These are phyloP conservation scores for Calonectria pseudoreteaudii DNA, from an alignment of 2,329 filamentous ascomycete species.

Conservation along the genomic window DNA sequence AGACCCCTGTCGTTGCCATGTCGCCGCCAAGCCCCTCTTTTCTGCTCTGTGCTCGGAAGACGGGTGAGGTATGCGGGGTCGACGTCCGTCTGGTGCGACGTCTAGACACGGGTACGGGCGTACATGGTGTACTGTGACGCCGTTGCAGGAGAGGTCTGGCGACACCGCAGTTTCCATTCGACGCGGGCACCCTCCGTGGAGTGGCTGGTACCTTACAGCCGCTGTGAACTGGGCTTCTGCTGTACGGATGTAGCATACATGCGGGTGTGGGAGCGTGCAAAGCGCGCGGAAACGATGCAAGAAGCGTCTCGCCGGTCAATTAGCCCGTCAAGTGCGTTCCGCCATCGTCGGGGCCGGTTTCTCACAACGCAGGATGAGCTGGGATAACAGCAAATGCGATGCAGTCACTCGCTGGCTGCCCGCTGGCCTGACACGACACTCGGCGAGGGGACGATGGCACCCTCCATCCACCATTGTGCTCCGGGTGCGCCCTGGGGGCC, in stretches of 20 bases:
- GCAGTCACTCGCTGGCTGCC: constrained; percentile 28
- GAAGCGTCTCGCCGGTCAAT: background rate
- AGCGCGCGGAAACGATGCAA: constrained; percentile 13
- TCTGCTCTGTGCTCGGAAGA: constrained; percentile 29
- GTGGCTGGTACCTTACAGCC: constrained; percentile 42
- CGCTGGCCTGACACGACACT: constrained; percentile 28
- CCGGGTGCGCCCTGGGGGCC: constrained; percentile 6
- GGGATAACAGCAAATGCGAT: constrained; percentile 29
- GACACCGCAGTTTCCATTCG: constrained; percentile 31
- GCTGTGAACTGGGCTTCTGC: constrained; percentile 2
- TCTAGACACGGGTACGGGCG: constrained; percentile 27
- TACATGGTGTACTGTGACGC: constrained; percentile 30
- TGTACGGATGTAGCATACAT: background rate
- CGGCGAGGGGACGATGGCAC: constrained; percentile 21
- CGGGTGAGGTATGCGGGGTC: constrained; percentile 37
- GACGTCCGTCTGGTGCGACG: constrained; percentile 36
- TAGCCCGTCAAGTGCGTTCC: background rate
- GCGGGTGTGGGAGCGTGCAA: constrained; percentile 15
- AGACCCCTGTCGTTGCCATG: background rate
- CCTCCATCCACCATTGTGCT: constrained; percentile 18
- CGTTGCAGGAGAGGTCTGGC: constrained; percentile 29
- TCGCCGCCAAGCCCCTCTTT: constrained; percentile 35
- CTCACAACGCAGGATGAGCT: constrained; percentile 17
- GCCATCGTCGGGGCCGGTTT: background rate
- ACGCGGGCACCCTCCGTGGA: constrained; percentile 32